Base-by-base conservation (phyloP, 2,329 filamentous ascomycete genomes). In the Scleromitrula shiraiana region DNA sequence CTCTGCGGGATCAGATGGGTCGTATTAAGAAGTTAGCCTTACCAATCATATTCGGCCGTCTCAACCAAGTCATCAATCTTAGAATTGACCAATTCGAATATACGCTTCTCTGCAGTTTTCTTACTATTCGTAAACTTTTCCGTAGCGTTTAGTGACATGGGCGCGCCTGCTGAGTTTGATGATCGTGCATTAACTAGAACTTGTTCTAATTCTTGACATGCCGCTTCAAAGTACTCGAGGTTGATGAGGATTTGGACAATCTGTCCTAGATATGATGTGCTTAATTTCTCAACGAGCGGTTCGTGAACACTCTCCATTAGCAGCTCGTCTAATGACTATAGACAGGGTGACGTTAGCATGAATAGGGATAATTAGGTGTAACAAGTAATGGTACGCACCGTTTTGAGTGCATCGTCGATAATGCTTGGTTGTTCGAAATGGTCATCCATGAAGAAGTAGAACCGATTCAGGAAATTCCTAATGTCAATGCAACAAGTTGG, bases 201-300 rank as follows among this genome's bases (percentile, higher is more conserved):
- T 49, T 85, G 78, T 69, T 98, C 90, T 0, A 98, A 75, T 61
- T 97, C 89, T 58, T 82, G 79, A 63, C 93, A 97, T 5, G 93
- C 93, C 40, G 80, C 87, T 68, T 97, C 91, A 64, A 98, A 97
- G 66, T 98, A 89, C 64, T 97, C 91, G 15, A 98, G 71, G 62
- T 98, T 98, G 62, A 95, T 98, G 44, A 98, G 74, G 57, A 98
- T 98, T 64, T 98, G 93, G 20, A 98, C 93, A 55, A 98, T 97
- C 65, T 98, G 93, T 2, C 93, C 93, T 2, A 96, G 77, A 63
- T 98, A 97, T 64, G 97, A 91, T 2, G 89, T 94, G 59, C 80
- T 85, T 6, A 98, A 76, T 43, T 88, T 80, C 59, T 96, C 88
- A 12, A 97, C 84, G 8, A 98, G 76, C 4, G 85, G 88, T 59